phyloP scores from a whole-genome alignment of 305 asterid species.

The Fraxinus greggii region DNA sequence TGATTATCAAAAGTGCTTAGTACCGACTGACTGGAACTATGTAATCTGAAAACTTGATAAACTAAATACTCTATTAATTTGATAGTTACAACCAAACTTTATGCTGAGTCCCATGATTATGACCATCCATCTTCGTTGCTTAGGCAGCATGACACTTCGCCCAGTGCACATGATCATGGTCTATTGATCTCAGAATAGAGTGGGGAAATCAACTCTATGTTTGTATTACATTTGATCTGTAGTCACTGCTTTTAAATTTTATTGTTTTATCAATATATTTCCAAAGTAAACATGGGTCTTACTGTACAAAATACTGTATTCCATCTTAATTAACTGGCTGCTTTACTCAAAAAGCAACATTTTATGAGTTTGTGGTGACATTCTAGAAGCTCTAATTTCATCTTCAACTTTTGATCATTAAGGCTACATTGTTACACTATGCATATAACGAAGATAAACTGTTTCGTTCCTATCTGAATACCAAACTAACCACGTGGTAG shows the following conservation, averaged over 20 bases:
- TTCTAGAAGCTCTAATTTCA: neutral
- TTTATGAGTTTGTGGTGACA: neutral
- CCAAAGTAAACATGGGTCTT: neutral
- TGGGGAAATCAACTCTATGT: neutral
- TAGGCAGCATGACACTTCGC: neutral
- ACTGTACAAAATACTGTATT: neutral
- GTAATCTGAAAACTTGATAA: neutral
- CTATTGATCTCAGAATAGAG: neutral
- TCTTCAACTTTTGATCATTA: neutral
- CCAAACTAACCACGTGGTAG: slow-evolving; percentile 5
- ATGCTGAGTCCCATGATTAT: neutral
- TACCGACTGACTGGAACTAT: neutral
- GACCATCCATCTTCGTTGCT: neutral
- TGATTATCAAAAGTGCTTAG: neutral
- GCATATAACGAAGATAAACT: neutral
- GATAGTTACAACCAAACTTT: neutral
- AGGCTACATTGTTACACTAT: neutral
- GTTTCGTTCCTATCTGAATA: neutral
- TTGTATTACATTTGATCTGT: neutral
- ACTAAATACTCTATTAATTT: neutral
- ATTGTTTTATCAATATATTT: neutral
- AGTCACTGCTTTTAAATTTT: neutral
- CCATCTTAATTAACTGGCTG: neutral
- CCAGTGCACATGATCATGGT: neutral
- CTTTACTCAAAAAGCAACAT: neutral